A percentile compares a stretch with the other conserved stretches of the same genome.
Evolutionary conservation across 2,329 filamentous ascomycete genomes (phyloP).

Genomic region (Aschersonia sp.): DNA sequence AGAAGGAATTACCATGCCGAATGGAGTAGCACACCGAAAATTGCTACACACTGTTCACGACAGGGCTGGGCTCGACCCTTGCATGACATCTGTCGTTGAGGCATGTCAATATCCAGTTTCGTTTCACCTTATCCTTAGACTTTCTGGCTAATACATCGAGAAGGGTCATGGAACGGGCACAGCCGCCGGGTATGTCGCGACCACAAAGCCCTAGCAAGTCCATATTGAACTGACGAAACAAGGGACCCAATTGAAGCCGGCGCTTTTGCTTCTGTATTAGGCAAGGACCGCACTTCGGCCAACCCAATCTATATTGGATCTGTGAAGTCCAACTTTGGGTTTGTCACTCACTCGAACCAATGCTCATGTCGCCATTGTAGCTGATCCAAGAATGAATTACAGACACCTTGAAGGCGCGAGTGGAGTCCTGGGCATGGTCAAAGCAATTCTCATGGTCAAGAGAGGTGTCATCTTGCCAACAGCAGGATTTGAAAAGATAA

Average conservation of each 20-base stretch:
- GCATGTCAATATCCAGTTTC: not conserved
- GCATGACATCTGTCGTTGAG: slow-evolving; percentile 6
- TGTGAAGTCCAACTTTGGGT: slow-evolving; percentile 8
- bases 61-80: slow-evolving; percentile 13
- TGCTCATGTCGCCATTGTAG: no score
- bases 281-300: slow-evolving; percentile 7
- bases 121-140: not conserved
- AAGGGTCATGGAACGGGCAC: slow-evolving; percentile 10
- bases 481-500: slow-evolving; percentile 11
- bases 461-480: slow-evolving; percentile 11
- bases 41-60: slow-evolving; percentile 20
- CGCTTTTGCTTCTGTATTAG: slow-evolving; percentile 10
- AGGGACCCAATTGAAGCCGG: slow-evolving; percentile 22
- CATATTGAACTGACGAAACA: not conserved
- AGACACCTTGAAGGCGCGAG: slow-evolving; percentile 11
- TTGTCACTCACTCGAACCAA: not conserved
- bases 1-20: slow-evolving; percentile 5
- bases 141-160: not conserved
- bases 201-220: not conserved
- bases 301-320: slow-evolving; percentile 12
- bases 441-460: slow-evolving; percentile 13
- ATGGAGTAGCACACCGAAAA: slow-evolving; percentile 10
- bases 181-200: slow-evolving; percentile 14
- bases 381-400: no score
- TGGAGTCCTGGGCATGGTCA: slow-evolving; percentile 12